These are phyloP conservation scores for Arabis hirsuta DNA, from an alignment of 345 rosid species.

Conservation along the genomic window DNA sequence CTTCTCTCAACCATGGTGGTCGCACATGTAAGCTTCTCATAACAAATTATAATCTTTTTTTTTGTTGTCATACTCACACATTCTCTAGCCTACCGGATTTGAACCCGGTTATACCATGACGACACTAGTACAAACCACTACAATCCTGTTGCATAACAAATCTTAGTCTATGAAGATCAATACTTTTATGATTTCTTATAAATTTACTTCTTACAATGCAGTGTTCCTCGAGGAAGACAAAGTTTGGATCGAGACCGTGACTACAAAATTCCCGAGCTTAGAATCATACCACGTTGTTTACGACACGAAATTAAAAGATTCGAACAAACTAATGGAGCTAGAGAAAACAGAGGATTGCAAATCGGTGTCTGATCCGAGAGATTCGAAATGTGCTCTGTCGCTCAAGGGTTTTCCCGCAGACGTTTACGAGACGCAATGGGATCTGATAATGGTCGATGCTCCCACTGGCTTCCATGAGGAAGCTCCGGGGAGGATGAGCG, in stretches of 20 bases:
- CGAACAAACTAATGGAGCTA: conserved; percentile 62
- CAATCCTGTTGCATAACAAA: too few species aligned
- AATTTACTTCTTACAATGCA: background rate
- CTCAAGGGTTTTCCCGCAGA: conserved; percentile 73
- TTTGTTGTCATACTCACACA: too few species aligned
- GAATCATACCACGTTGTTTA: conserved; percentile 67
- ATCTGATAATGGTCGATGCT: conserved; percentile 91
- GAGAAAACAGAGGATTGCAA: conserved; percentile 73
- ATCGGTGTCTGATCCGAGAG: conserved; percentile 65
- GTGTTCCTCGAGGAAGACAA: conserved; percentile 82
- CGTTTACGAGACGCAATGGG: conserved; percentile 78
- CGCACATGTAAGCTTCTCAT: conserved; percentile 47
- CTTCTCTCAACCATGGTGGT: conserved; percentile 73
- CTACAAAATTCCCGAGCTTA: conserved; percentile 55
- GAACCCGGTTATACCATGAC: too few species aligned
- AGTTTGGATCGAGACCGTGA: conserved; percentile 67
- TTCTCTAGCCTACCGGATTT: too few species aligned
- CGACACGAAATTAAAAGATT: conserved; percentile 74
- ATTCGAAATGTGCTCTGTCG: conserved; percentile 76
- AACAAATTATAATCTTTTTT: background rate
- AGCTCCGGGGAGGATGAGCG: conserved; percentile 92
- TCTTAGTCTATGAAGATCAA: too few species aligned
- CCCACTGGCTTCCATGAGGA: conserved; percentile 82
- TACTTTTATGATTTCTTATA: background rate
- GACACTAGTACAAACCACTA: too few species aligned